phyloP scores from a whole-genome alignment of 2,329 filamentous ascomycete genomes.

The Colletotrichum noveboracense region DNA sequence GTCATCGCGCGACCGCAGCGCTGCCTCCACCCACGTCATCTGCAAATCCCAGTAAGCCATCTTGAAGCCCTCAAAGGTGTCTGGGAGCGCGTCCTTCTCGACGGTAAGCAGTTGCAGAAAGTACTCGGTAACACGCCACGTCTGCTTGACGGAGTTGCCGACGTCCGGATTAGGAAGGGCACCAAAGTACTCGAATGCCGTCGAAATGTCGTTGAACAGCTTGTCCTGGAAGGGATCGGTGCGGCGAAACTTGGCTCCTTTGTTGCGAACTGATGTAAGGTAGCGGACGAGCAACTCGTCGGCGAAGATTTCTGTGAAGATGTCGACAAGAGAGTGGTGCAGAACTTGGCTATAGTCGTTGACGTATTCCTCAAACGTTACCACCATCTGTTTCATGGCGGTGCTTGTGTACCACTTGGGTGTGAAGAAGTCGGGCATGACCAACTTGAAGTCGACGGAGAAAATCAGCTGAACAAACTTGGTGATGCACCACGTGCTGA shows the following conservation, averaged over 20 bases:
- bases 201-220: slow-evolving; percentile 90
- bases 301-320: slow-evolving; percentile 91
- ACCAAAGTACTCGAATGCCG: slow-evolving; percentile 89
- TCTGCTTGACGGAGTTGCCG: slow-evolving; percentile 79
- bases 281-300: slow-evolving; percentile 91
- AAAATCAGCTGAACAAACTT: slow-evolving; percentile 90
- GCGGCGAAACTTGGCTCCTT: slow-evolving; percentile 85
- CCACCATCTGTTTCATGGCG: slow-evolving; percentile 91
- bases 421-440: slow-evolving; percentile 91
- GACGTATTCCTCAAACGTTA: slow-evolving; percentile 95
- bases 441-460: slow-evolving; percentile 82
- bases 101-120: slow-evolving; percentile 82
- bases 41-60: slow-evolving; percentile 90
- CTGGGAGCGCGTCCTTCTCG: slow-evolving; percentile 74
- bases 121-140: slow-evolving; percentile 89
- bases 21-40: slow-evolving; percentile 94
- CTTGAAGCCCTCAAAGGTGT: slow-evolving; percentile 86
- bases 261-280: slow-evolving; percentile 84
- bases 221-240: slow-evolving; percentile 89
- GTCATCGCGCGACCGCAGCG: slow-evolving; percentile 85
- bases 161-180: slow-evolving; percentile 73
- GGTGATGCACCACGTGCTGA: slow-evolving; percentile 90
- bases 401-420: slow-evolving; percentile 85
- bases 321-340: slow-evolving; percentile 86
- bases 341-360: slow-evolving; percentile 84